Base-by-base conservation (phyloP, 1,139 yeast species). In the Pichia sp. region DNA sequence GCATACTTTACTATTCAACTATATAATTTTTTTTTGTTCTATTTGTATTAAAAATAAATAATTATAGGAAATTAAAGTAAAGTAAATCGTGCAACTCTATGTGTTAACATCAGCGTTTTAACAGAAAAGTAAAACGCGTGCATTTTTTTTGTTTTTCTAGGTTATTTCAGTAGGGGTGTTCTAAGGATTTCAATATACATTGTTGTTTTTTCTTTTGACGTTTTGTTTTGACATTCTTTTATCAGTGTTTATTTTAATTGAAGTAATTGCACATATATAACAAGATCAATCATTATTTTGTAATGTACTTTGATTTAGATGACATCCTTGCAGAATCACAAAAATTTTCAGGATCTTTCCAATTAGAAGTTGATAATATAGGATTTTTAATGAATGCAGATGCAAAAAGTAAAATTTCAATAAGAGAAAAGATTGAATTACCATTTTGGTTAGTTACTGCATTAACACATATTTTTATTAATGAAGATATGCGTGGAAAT, bases 361-460 rank as follows among this genome's bases (percentile, higher is more conserved):
- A 42, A n/a, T 34, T 37, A 9, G 74, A 83, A 0, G 84, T 87
- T 3, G 95, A 95, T 0, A 94, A 94, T 0, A 67, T 90, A 25
- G 97, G 96, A 3, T 87, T 83, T 58, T 69, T 90, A n/a, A 90
- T 85, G 56, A 94, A 92, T 6, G 80, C 82, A 49, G 86, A 87
- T 0, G 89, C 86, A 0, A 74, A 77, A 51, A 70, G 79, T 51
- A 39, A 27, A 11, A 73, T 86, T 20, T 67, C 70, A 46, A 73
- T 78, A 55, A 82, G 80, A 37, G 73, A 95, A 2, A 81, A 80
- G 56, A 61, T 87, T 5, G 94, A 86, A 49, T 69, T 92, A 35
- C 97, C 98, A 1, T 63, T 89, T 30, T 92, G 98, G 98, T 66
- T 92, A 39, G 95, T 96, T 0, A 82, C 80, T 52, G 75, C 85